Base-by-base conservation (phyloP, 352 stramenopile genomes). In the Thalassiosira exigua region DNA sequence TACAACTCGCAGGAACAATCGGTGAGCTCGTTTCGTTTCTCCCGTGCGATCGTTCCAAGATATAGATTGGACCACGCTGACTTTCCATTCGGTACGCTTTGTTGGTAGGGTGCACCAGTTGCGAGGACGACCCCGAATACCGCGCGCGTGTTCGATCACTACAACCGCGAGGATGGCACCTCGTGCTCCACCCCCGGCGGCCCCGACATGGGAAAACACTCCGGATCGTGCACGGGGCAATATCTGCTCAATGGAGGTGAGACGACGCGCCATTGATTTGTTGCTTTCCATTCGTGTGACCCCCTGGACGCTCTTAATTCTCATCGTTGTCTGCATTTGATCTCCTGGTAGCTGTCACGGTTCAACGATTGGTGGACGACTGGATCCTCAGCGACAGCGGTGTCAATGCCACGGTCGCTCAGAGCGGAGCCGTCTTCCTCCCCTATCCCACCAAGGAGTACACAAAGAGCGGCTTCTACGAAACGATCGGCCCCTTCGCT, bases 391-490 rank as follows among this genome's bases (percentile, higher is more conserved):
- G 71, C 60, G 57, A 78, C 26, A 74, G 67, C 48, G 66, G 67
- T 50, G 81, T 77, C 2, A 68, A 69, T 62, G 65, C 41, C 1
- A 75, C 51, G 59, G 72, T 90, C 17, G 41, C 85, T 39, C 65
- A 86, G 42, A 75, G 78, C 64, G 72, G 80, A 62, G 81, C 84
- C 14, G 41, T 57, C 0, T 91, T 86, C 54, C 73, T 89, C 7
- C 64, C 73, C 14, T 92, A 91, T 58, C 87, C 87, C 3, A 79
- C 73, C 4, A 79, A 78, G 51, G 51, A 82, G 67, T 92, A 86
- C 36, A 77, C 60, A 27, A 42, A 79, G 24, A 73, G 72, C 53
- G 87, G 87, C 19, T 92, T 92, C 70, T 92, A 89, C 65, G 70
- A 67, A n/a, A 73, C 59, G 30, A 85, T 92, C 56, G 65, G 27